Evolutionary conservation across 176 grass and related monocot genomes (phyloP).

Genomic region (Aechmea fasciata): DNA sequence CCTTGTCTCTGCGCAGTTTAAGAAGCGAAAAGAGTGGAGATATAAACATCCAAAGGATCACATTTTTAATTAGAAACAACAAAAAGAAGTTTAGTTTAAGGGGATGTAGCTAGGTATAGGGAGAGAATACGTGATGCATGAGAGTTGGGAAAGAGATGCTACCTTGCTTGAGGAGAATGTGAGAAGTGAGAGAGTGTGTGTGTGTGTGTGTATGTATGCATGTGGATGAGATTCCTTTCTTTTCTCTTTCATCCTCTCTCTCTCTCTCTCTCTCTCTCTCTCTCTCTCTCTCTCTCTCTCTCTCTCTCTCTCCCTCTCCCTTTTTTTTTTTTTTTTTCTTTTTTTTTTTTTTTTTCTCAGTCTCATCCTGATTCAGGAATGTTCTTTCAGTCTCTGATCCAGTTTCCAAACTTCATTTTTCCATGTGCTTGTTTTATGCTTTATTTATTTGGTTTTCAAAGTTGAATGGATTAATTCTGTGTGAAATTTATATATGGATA

Average conservation of each 20-base stretch:
- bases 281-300: neutral
- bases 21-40: neutral
- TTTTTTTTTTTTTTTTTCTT: neutral
- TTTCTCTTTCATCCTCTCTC: conserved; percentile 5
- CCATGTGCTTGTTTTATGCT: too few relatives aligned
- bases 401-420: too few relatives aligned
- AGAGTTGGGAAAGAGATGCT: conserved; percentile 1
- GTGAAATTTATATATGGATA: too few relatives aligned
- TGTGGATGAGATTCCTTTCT: conserved; percentile 19
- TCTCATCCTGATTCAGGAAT: neutral
- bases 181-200: neutral
- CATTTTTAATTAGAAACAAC: too few relatives aligned
- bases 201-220: neutral
- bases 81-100: neutral
- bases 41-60: neutral
- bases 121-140: conserved; percentile 36
- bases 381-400: conserved; percentile 2
- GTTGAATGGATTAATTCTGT: too few relatives aligned
- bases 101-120: neutral
- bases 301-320: neutral
- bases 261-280: neutral
- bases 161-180: conserved; percentile 31
- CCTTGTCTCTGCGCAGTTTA: neutral
- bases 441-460: too few relatives aligned
- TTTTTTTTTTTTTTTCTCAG: neutral